These are phyloP conservation scores for Macrolepiota albuminosa DNA, from an alignment of 768 basidiomycete species.

Conservation along the genomic window DNA sequence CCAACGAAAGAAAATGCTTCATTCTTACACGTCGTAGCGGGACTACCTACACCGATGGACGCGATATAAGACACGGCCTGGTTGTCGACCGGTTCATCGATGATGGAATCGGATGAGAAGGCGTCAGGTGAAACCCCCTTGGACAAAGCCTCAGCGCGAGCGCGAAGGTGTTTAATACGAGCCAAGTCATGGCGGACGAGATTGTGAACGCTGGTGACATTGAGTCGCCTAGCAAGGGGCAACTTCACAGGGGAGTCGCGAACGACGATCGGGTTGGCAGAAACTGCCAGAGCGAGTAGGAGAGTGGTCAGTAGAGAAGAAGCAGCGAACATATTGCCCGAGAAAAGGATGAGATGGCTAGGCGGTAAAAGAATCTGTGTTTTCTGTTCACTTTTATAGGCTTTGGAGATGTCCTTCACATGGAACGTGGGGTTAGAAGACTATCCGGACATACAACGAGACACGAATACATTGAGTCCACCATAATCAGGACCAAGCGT, in stretches of 20 bases:
- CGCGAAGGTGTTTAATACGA: constrained; percentile 40
- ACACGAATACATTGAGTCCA: not conserved
- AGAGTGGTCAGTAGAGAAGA: constrained; percentile 38
- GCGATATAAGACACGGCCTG: constrained; percentile 41
- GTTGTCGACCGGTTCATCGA: constrained; percentile 34
- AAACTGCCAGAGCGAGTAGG: constrained; percentile 41
- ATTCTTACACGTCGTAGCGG: constrained; percentile 44
- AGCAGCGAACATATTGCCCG: constrained; percentile 30
- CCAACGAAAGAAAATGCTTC: not conserved
- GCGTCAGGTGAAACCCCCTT: constrained; percentile 18
- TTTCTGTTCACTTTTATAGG: constrained; percentile 9
- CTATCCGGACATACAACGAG: not conserved
- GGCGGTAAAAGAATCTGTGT: not conserved
- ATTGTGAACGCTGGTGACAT: constrained; percentile 31
- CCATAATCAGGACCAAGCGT: not conserved
- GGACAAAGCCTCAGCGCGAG: constrained; percentile 30
- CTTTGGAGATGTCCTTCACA: not conserved
- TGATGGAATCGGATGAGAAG: constrained; percentile 20
- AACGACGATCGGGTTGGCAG: constrained; percentile 40
- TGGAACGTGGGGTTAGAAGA: not conserved
- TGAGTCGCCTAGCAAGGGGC: constrained; percentile 45
- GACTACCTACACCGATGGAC: constrained; percentile 48
- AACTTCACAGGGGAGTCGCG: constrained; percentile 38
- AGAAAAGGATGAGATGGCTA: not conserved
- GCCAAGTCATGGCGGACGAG: constrained; percentile 47